Conservation (phyloP, 345 rosid species). For the Syzygium jambos region DNA sequence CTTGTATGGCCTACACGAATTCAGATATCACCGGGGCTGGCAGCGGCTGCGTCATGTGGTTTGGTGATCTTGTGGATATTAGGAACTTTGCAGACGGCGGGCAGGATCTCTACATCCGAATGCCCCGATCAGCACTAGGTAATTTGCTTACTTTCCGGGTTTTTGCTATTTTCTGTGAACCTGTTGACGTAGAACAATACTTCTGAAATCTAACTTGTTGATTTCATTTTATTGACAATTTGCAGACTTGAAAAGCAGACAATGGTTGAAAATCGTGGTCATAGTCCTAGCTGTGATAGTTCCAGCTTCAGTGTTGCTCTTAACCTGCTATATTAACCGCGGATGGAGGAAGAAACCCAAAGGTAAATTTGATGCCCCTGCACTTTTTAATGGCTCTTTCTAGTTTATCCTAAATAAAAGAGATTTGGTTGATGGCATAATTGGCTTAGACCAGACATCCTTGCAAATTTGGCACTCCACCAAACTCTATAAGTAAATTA, state of each 20-base stretch:
- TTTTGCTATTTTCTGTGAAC: not conserved
- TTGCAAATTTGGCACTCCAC: not conserved
- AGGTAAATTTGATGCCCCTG: not conserved
- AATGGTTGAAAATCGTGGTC: not conserved
- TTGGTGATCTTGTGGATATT: slow-evolving; percentile 23
- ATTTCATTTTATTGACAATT: not conserved
- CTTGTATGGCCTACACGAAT: slow-evolving; percentile 26
- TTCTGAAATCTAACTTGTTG: not conserved
- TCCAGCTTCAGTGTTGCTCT: not conserved
- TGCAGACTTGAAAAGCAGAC: not conserved
- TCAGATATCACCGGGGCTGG: slow-evolving; percentile 16
- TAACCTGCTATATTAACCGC: not conserved
- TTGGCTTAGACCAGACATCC: not conserved
- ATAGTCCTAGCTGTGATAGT: not conserved
- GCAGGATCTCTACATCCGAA: slow-evolving; percentile 19
- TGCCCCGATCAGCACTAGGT: slow-evolving; percentile 24
- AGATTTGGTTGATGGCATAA: not conserved
- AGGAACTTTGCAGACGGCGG: slow-evolving; percentile 9
- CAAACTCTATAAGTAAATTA: not conserved
- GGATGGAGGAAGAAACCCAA: not conserved
- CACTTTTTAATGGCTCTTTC: not conserved
- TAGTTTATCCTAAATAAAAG: not conserved
- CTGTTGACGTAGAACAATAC: not conserved
- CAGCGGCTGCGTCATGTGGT: slow-evolving; percentile 31
- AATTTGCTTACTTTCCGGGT: not conserved